Base-by-base conservation (phyloP, 108 stramenopile species). In the Discostella pseudostelligera region DNA sequence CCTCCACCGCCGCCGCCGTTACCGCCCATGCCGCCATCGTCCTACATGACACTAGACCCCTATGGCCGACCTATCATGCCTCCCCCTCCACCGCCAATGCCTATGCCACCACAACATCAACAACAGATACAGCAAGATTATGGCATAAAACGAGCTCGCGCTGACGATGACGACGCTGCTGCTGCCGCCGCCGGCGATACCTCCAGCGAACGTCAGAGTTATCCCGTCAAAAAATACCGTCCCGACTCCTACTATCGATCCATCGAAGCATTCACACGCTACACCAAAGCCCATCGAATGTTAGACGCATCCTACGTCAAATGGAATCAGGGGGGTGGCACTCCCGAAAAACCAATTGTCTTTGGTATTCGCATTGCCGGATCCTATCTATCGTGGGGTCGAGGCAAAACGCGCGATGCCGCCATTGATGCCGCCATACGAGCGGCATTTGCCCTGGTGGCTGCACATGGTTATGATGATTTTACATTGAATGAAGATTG, bases 211-310 rank as follows among this genome's bases (percentile, higher is more conserved):
- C 39, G 66, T 4, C 21, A 84, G 39, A 58, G 56, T 29, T 93
- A 81, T 62, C 82, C 79, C 9, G 92, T 89, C 39, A 93, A 93
- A 60, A 93, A 88, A 55, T 93, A 93, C 66, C 85, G 92, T 5
- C 83, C 92, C 12, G 85, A 86, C 19, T 80, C 80, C 13, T 70
- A 80, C 48, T 89, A 86, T 69, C 59, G 78, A 19, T 79, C 88
- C 46, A 93, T 93, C 74, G 92, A 93, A 20, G 85, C 92, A 35
- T 93, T 93, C 67, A 74, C 85, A 46, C 81, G 83, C 39, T 93
- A 93, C 73, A 88, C 92, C 19, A 93, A 93, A 46, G 72, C 85
- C 22, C 92, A 93, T 79, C 82, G 92, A 50, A 93, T 93, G 90
- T 55, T 86, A 36, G 92, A 93, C 56, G 88, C 92, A 8, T 25